Evolutionary conservation across 2,329 filamentous ascomycete genomes (phyloP).

Genomic region (Orbilia quercus): DNA sequence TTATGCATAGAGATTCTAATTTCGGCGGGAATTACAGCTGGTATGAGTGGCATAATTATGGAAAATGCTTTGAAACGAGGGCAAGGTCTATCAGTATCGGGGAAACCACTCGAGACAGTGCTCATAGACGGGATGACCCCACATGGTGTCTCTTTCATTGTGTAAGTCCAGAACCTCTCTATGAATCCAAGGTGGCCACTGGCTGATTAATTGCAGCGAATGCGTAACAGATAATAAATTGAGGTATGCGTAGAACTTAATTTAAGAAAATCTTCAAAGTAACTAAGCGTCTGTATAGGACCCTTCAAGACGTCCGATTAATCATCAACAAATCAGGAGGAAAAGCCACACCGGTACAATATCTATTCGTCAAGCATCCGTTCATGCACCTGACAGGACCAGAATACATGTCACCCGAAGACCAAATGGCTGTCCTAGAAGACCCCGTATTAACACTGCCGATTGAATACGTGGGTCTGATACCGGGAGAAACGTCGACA

Average conservation of each 20-base stretch:
- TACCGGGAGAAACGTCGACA: slow-evolving; percentile 41
- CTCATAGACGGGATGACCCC: slow-evolving; percentile 85
- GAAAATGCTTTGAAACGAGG: slow-evolving; percentile 88
- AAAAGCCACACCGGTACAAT: slow-evolving; percentile 77
- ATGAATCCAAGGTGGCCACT: slow-evolving; percentile 6
- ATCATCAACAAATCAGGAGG: slow-evolving; percentile 79
- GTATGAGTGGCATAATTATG: slow-evolving; percentile 84
- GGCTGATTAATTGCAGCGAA: slow-evolving; percentile 49
- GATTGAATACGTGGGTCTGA: slow-evolving; percentile 43
- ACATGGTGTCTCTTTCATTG: slow-evolving; percentile 77
- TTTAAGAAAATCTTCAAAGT: slow-evolving; percentile 66
- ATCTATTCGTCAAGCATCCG: slow-evolving; percentile 86
- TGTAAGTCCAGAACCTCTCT: slow-evolving; percentile 63
- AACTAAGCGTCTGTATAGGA: slow-evolving; percentile 81
- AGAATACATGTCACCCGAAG: slow-evolving; percentile 40
- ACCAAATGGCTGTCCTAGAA: slow-evolving; percentile 26
- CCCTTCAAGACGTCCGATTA: slow-evolving; percentile 77
- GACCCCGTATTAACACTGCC: slow-evolving; percentile 42
- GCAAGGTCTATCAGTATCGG: slow-evolving; percentile 81
- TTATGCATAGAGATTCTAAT: background rate
- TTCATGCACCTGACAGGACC: slow-evolving; percentile 56
- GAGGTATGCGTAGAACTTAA: slow-evolving; percentile 53
- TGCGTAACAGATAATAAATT: slow-evolving; percentile 60
- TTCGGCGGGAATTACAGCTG: slow-evolving; percentile 65
- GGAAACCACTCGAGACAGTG: slow-evolving; percentile 79